Base-by-base conservation (phyloP, 2,329 filamentous ascomycete genomes). In the Nannizziopsis arthrosporioides region DNA sequence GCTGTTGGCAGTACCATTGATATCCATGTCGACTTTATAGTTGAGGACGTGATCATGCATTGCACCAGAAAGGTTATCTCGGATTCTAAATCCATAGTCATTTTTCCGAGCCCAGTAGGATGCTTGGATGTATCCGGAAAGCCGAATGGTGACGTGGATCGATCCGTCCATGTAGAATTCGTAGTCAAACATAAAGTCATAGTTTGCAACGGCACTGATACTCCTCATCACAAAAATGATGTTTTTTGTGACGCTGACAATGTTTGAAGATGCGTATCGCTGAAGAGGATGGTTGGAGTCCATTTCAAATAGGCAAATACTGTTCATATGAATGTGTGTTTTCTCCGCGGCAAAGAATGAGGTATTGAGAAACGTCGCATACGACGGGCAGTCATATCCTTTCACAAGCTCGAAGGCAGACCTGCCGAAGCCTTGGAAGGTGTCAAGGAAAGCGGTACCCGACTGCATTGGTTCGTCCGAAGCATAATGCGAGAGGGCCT, bases 41-140 rank as follows among this genome's bases (percentile, higher is more conserved):
- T 73, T 76, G 34, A 77, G 55, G 0, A 77, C 72, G 53, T 78
- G 75, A 57, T 76, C 73, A 57, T 78, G 75, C 66, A 76, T 74
- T 22, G 65, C 68, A 5, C 73, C 46, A 4, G 46, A 48, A 18
- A 48, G 46, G 8, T 44, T 48, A 5, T 48, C 46, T 1, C 17
- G 40, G 17, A 48, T 48, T 44, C 34, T 48, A 27, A 48, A 43
- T 6, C 72, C 0, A 65, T 67, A 1, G 74, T 60, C 19, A 61
- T 59, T 47, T 75, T 70, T 51, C 77, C 73, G 30, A 68, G 59
- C 55, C 65, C 66, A 73, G 57, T 68, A 74, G 0, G 72, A 69
- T 0, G 65, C 65, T 55, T 74, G 71, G 49, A 79, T 76, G 55
- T 75, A 78, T 0, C 79, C 69, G 0, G 68, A 71, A 0, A 68